Percentiles rank a stretch among this genome's conserved stretches.
Conservation (phyloP, 2,329 filamentous ascomycete genomes). For the Colletotrichum falcatum region DNA sequence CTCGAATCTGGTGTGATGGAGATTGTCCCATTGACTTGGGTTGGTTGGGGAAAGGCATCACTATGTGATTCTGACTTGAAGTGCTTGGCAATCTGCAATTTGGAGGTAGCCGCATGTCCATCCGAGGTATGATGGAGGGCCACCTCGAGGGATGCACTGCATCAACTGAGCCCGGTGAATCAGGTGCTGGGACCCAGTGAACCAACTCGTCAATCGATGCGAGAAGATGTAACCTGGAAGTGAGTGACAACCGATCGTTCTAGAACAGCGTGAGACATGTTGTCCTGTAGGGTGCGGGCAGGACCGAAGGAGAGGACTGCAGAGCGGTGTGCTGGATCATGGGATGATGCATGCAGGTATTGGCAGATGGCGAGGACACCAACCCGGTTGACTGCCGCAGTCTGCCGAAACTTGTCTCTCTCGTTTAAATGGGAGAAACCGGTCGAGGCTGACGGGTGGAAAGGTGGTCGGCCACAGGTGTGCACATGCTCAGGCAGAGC, state of each 20-base stretch:
- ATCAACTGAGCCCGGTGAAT: not conserved
- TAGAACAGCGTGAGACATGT: not conserved
- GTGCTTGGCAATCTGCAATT: not conserved
- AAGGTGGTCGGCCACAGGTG: not conserved
- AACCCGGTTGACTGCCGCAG: not conserved
- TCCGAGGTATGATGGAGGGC: not conserved
- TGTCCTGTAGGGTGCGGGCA: not conserved
- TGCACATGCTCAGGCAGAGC: not conserved
- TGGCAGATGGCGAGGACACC: not conserved
- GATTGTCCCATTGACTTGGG: not conserved
- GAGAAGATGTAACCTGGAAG: not conserved
- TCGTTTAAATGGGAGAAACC: not conserved
- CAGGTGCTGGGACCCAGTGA: not conserved
- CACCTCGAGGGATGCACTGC: not conserved
- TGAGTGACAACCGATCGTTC: not conserved
- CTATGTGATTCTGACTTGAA: not conserved
- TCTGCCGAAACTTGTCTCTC: not conserved
- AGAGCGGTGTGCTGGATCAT: not conserved
- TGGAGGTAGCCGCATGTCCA: not conserved
- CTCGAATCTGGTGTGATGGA: not conserved
- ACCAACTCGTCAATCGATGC: not conserved
- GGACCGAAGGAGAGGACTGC: not conserved
- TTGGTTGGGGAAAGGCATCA: not conserved
- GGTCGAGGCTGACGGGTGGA: not conserved
- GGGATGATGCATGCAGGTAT: constrained; percentile 9